Conservation (phyloP, 805 yeast genomes). For the Candida qinlingensis region DNA sequence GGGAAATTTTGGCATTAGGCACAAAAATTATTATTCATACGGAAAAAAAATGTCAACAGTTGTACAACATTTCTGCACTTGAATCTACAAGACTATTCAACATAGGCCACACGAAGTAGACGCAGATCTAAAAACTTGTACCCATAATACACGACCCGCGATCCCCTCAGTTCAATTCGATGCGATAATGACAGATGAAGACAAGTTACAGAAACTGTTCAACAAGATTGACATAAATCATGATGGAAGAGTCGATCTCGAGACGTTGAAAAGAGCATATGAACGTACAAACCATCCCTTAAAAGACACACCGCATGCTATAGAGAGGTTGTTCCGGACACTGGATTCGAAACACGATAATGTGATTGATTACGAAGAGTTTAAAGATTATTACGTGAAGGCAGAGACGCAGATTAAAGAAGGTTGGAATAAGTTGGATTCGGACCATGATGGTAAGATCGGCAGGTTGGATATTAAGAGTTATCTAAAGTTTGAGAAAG, state of each 20-base stretch:
- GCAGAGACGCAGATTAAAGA: constrained; percentile 68
- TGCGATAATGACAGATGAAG: constrained; percentile 6
- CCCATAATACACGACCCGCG: neutral
- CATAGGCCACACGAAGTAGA: too few species aligned
- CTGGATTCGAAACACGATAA: constrained; percentile 56
- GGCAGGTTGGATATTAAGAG: constrained; percentile 58
- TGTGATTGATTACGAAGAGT: constrained; percentile 58
- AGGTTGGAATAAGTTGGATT: constrained; percentile 67
- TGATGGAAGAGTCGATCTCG: constrained; percentile 33
- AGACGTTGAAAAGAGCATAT: constrained; percentile 34
- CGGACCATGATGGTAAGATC: constrained; percentile 67
- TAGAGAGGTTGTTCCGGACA: constrained; percentile 49
- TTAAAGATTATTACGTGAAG: constrained; percentile 53
- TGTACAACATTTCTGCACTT: too few species aligned
- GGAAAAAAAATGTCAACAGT: too few species aligned
- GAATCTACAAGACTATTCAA: too few species aligned
- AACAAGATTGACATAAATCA: constrained; percentile 36
- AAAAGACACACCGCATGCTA: constrained; percentile 52
- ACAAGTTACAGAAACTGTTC: constrained; percentile 29
- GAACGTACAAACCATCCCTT: constrained; percentile 54
- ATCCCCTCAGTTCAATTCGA: neutral
- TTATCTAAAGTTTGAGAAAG: constrained; percentile 46
- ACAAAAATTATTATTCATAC: too few species aligned
- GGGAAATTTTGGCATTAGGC: too few species aligned
- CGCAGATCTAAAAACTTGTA: too few species aligned